Conservation (phyloP, 305 asterid genomes). For the Fraxinus albicans region DNA sequence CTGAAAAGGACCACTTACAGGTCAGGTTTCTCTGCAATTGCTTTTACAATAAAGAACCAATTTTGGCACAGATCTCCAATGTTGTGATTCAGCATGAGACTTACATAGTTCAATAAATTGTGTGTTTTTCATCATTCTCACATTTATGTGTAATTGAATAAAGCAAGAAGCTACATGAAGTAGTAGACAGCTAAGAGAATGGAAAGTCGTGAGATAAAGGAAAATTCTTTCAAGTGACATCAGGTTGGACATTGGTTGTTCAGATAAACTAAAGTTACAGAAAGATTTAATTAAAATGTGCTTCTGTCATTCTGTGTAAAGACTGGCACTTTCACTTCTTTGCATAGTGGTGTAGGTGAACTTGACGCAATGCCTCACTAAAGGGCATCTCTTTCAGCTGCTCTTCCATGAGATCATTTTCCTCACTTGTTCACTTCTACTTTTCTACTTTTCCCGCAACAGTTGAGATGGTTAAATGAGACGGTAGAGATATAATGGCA, state of each 20-base stretch:
- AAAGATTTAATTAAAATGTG: not conserved
- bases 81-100: not conserved
- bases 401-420: not conserved
- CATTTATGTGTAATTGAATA: conserved; percentile 1
- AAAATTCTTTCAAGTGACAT: not conserved
- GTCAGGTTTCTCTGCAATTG: conserved; percentile 44
- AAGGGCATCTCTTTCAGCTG: not conserved
- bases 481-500: not conserved
- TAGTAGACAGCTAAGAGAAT: not conserved
- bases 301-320: not conserved
- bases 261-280: not conserved
- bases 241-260: not conserved
- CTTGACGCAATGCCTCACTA: not conserved
- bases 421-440: not conserved
- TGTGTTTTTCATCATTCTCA: not conserved
- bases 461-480: not conserved
- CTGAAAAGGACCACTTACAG: conserved; percentile 87
- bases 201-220: conserved; percentile 4
- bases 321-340: not conserved
- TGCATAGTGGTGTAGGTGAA: not conserved
- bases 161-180: not conserved
- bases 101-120: not conserved
- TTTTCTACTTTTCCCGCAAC: not conserved
- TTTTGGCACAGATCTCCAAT: conserved; percentile 1
- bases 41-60: conserved; percentile 7